phyloP scores from a whole-genome alignment of 2,329 filamentous ascomycete genomes.

The Aspergillus sp. region DNA sequence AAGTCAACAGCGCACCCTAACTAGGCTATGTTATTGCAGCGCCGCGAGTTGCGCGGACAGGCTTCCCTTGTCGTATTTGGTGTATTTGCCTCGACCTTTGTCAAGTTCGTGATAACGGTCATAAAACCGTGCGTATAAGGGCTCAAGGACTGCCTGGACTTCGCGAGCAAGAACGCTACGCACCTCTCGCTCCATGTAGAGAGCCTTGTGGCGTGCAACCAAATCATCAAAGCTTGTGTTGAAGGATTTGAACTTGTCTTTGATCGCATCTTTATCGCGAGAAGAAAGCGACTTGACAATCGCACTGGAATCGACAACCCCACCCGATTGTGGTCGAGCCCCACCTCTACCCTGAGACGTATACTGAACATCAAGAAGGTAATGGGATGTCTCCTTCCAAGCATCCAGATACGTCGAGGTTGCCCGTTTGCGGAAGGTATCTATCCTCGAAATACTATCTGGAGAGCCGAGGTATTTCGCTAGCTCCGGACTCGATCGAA shows the following conservation, averaged over 20 bases:
- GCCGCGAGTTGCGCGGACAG: slow-evolving; percentile 64
- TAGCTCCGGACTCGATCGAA: slow-evolving; percentile 73
- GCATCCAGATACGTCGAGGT: slow-evolving; percentile 77
- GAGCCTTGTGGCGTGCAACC: slow-evolving; percentile 75
- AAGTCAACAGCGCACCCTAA: background rate
- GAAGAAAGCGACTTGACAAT: slow-evolving; percentile 80
- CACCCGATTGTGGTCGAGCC: slow-evolving; percentile 68
- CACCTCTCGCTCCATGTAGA: slow-evolving; percentile 89
- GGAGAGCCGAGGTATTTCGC: slow-evolving; percentile 64
- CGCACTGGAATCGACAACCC: slow-evolving; percentile 69
- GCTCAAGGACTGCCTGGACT: slow-evolving; percentile 88
- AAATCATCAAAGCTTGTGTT: slow-evolving; percentile 89
- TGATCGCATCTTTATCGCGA: slow-evolving; percentile 95
- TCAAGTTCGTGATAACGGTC: slow-evolving; percentile 97
- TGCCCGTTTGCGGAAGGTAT: slow-evolving; percentile 84
- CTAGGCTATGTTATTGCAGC: slow-evolving; percentile 30
- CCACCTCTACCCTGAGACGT: slow-evolving; percentile 65
- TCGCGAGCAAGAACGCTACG: slow-evolving; percentile 76
- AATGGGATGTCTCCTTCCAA: slow-evolving; percentile 82
- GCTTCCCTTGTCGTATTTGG: slow-evolving; percentile 89
- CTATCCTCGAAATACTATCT: slow-evolving; percentile 65
- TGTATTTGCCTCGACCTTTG: slow-evolving; percentile 96
- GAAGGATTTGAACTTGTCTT: slow-evolving; percentile 91
- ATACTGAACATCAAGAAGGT: slow-evolving; percentile 88
- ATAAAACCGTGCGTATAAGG: slow-evolving; percentile 92